Evolutionary conservation across 2,329 filamentous ascomycete species (phyloP), one percentile per base, ranked within the genome.

Genomic region (Epichloe sylvatica): DNA sequence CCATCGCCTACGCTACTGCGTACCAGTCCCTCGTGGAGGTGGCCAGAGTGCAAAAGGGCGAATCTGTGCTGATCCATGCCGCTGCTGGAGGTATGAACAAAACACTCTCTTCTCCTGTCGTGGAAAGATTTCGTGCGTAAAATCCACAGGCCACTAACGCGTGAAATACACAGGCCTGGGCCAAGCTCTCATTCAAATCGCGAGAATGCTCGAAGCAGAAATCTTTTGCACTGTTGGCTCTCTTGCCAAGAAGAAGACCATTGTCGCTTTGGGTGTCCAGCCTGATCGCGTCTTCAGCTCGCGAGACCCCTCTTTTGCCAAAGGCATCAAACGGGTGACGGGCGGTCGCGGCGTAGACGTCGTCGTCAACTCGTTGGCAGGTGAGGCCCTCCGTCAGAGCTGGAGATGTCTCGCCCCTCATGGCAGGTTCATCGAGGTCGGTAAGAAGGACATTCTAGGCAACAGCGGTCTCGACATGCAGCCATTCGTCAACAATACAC

Each of bases 381-480:
- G 45, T 9, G 51, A 59, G 2, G 36, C 50, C 1, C 49, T 63
- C 1, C 54, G 50, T 9, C 49, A 53, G 4, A 58, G 60, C 2
- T 64, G 52, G 58, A 36, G 57, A 6, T 63, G 59, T 48, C 46
- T 67, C 6, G 58, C 62, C 5, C 54, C 52, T 0, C 60, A 59
- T 44, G 65, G 65, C 0, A 49, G 51, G 1, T 64, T 68, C 41
- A 30, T 67, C 0, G 64, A 68, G 36, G 55, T 66, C 23, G 58
- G 59, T 9, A 58, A 57, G 42, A 53, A 52, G 13, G 58, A 62
- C 42, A 55, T 60, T n/a, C 21, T 53, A 4, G 56, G 59, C 23
- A 63, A 65, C 17, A 58, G 54, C 5, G 51, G 55, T 6, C 55
- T 70, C 4, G 61, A 64, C 13, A 68, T 54, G 52, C 40, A 23